Base-by-base conservation (phyloP, 768 basidiomycete genomes). In the Tulasnella sp. region DNA sequence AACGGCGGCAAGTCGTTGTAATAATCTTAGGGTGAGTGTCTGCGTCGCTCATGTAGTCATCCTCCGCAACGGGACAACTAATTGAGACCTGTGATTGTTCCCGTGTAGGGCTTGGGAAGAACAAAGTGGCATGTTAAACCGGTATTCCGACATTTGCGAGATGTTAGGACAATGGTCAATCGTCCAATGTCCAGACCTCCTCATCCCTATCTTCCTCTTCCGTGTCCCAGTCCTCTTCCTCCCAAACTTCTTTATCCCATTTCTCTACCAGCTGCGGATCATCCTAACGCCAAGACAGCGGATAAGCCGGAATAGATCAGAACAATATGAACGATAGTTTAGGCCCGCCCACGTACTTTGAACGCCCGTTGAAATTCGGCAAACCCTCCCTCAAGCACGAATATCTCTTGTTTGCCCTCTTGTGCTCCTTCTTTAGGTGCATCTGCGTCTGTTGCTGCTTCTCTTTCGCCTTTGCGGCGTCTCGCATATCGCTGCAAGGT, bases 251-350 rank as follows among this genome's bases (percentile, higher is more conserved):
- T 42, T 77, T 42, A 88, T 88, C 22, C 91, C 91, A 94, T 75
- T 92, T 91, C 82, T 92, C 93, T 12, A 94, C 89, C 22, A 94
- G 86, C 37, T 84, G 82, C 9, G 89, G 86, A 80, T 94, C 91
- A 76, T 91, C 84, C 89, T 91, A 77, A 70, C 15, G 17, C 25
- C 42, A 25, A 67, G 67, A 3, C 22, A 17, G 25, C 31, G 14
- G 14, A 17, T 25, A 19, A 3, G 22, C 58, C 29, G n/a, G 25
- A 4, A 31, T 25, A 31, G 31, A 42, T 29, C 29, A 76, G 38
- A 19, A 37, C 6, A 1, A 12, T 34, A n/a, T 12, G 1, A 15
- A 29, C 11, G 11, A 64, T 25, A 25, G 25, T 54, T 25, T n/a
- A n/a, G 19, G 40, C 22, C 19, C 7, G 38, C 8, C 11, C 25